These are phyloP conservation scores for Babesia bovis DNA, from an alignment of 169 alveolate species.

Conservation along the genomic window DNA sequence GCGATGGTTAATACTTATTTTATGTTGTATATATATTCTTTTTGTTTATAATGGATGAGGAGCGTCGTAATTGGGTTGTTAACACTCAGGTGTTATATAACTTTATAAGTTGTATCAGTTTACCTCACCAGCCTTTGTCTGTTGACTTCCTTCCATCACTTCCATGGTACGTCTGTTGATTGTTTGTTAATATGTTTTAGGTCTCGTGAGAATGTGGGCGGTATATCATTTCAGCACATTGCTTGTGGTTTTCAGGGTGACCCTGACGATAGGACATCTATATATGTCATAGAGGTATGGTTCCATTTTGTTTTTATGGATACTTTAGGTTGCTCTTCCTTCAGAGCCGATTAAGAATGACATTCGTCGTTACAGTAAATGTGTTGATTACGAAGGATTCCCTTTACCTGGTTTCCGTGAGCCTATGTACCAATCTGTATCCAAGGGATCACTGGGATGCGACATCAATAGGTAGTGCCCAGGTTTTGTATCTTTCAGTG, in stretches of 20 bases:
- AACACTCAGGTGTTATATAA: slow-evolving; percentile 62
- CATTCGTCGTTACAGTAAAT: slow-evolving; percentile 51
- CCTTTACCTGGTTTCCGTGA: slow-evolving; percentile 50
- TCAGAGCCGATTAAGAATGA: slow-evolving; percentile 53
- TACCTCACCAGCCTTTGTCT: slow-evolving; percentile 65
- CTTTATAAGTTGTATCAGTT: slow-evolving; percentile 54
- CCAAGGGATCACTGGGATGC: slow-evolving; percentile 28
- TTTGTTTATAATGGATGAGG: slow-evolving; percentile 42
- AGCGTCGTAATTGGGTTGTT: slow-evolving; percentile 65
- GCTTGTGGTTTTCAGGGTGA: slow-evolving; percentile 68
- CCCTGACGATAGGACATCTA: slow-evolving; percentile 43
- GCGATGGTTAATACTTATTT: neutral
- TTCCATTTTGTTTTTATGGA: neutral
- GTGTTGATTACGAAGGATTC: slow-evolving; percentile 69
- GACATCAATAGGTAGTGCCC: slow-evolving; percentile 54
- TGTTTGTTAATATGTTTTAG: neutral
- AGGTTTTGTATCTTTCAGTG: neutral
- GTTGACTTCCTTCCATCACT: slow-evolving; percentile 59
- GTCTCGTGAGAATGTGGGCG: slow-evolving; percentile 35
- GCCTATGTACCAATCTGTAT: slow-evolving; percentile 64
- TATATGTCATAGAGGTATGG: slow-evolving; percentile 57
- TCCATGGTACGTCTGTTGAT: slow-evolving; percentile 11
- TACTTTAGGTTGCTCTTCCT: slow-evolving; percentile 58
- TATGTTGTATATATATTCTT: too few relatives aligned
- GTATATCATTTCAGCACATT: slow-evolving; percentile 29